Percentiles rank a stretch among this genome's conserved stretches.
phyloP scores from a whole-genome alignment of 2,329 filamentous ascomycete species.

The Apiospora arundinis region DNA sequence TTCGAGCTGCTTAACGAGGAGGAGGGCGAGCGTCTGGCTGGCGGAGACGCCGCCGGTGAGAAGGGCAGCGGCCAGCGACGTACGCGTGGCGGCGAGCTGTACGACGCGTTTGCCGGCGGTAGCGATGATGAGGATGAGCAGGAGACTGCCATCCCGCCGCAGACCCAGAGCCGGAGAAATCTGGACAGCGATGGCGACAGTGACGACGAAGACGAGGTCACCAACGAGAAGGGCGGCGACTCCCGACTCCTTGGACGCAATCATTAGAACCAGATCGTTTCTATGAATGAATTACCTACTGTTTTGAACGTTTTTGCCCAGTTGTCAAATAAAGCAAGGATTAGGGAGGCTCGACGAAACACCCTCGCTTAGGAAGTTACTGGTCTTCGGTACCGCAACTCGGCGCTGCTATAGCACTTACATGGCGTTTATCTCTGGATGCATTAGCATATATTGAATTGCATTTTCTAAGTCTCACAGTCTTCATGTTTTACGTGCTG shows the following conservation, averaged over 20 bases:
- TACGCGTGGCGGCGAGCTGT: conserved; percentile 79
- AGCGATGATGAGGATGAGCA: conserved; percentile 77
- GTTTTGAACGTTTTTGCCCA: neutral
- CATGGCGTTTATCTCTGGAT: conserved; percentile 5
- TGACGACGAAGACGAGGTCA: conserved; percentile 29
- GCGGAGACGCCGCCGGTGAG: conserved; percentile 40
- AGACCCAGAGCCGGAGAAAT: conserved; percentile 29
- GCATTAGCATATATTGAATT: conserved; percentile 3
- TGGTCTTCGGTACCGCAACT: conserved; percentile 8
- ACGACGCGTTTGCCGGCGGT: conserved; percentile 95
- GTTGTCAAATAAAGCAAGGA: neutral
- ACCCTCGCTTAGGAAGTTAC: neutral
- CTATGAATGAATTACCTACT: neutral
- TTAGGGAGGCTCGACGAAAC: neutral
- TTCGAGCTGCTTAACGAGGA: conserved; percentile 92
- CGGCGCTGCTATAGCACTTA: conserved; percentile 15
- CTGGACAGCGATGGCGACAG: conserved; percentile 47
- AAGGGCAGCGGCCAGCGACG: conserved; percentile 58
- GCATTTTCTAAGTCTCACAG: neutral
- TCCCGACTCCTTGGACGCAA: conserved; percentile 22
- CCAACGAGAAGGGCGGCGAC: conserved; percentile 23
- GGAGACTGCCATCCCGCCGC: conserved; percentile 49
- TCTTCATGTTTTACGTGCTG: neutral
- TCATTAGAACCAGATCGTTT: neutral
- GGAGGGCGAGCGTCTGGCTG: conserved; percentile 65